Percentiles rank a stretch among this genome's conserved stretches.
Conservation (phyloP, 1,284 basidiomycete species). For the Wallemia hederae region DNA sequence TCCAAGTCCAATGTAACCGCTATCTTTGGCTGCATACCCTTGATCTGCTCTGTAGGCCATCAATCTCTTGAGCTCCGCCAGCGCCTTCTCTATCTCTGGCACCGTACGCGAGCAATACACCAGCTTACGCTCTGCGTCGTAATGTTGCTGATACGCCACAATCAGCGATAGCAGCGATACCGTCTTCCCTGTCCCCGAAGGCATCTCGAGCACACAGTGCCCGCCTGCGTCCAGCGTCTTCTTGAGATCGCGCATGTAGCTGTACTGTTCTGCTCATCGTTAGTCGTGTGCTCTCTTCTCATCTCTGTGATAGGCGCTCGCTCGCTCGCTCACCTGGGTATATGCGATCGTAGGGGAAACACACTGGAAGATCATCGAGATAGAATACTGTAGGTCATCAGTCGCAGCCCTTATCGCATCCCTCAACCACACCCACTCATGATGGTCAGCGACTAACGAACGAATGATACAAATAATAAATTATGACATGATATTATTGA, state of each 20-base stretch:
- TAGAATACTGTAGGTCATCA: not conserved
- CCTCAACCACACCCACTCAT: too few species aligned
- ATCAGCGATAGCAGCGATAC: constrained; percentile 87
- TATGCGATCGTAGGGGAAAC: constrained; percentile 19
- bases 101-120: constrained; percentile 99
- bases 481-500: too few species aligned
- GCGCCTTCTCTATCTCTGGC: constrained; percentile 97
- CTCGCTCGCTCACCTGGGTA: constrained; percentile 8
- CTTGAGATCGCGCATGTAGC: constrained; percentile 97
- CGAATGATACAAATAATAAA: too few species aligned
- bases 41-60: constrained; percentile 71
- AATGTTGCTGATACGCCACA: constrained; percentile 95
- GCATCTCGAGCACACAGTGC: constrained; percentile 98
- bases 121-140: constrained; percentile 69
- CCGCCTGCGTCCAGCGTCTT: constrained; percentile 82
- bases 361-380: constrained; percentile 8
- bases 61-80: constrained; percentile 77
- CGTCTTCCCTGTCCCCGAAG: constrained; percentile 96
- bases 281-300: too few species aligned
- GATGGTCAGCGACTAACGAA: too few species aligned
- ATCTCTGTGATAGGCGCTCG: too few species aligned
- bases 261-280: constrained; percentile 96
- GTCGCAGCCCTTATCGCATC: too few species aligned
- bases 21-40: constrained; percentile 33
- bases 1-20: constrained; percentile 61